Percentiles rank a stretch among this genome's conserved stretches.
These are phyloP conservation scores for Emericellopsis terricola DNA, from an alignment of 495 filamentous ascomycete species.

Conservation along the genomic window DNA sequence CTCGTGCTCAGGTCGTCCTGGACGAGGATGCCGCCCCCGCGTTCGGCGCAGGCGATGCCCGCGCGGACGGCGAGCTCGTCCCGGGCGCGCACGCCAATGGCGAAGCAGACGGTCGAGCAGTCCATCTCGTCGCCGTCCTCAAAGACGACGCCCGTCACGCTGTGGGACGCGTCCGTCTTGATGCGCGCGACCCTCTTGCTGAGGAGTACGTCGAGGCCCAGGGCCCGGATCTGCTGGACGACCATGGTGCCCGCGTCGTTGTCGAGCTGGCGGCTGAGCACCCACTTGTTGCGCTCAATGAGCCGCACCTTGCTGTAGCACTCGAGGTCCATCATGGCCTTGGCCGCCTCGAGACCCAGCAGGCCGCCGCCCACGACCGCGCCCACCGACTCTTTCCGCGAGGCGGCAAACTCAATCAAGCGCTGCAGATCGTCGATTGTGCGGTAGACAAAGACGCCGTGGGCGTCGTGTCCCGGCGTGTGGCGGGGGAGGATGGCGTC, in stretches of 20 bases:
- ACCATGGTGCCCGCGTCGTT: constrained; percentile 71
- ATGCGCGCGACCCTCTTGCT: constrained; percentile 60
- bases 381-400: constrained; percentile 49
- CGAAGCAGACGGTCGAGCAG: constrained; percentile 80
- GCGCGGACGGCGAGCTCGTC: constrained; percentile 60
- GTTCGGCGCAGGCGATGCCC: constrained; percentile 55
- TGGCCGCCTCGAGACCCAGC: constrained; percentile 82
- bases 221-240: constrained; percentile 56
- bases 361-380: constrained; percentile 84
- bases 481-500: constrained; percentile 67
- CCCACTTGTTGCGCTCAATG: constrained; percentile 82
- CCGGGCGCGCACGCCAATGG: constrained; percentile 72
- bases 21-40: constrained; percentile 67
- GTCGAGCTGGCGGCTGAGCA: constrained; percentile 74
- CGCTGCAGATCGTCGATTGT: constrained; percentile 73
- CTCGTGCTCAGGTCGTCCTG: constrained; percentile 55
- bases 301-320: constrained; percentile 63
- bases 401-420: constrained; percentile 55
- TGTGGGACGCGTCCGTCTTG: constrained; percentile 44
- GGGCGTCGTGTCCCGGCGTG: constrained; percentile 71
- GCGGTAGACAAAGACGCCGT: constrained; percentile 88
- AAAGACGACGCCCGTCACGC: constrained; percentile 59
- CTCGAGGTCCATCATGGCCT: constrained; percentile 82
- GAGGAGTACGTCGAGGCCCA: constrained; percentile 79
- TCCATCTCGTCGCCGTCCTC: constrained; percentile 73